Conservation (phyloP, 805 yeast genomes). For the Tetrapisispora nanseiensis region DNA sequence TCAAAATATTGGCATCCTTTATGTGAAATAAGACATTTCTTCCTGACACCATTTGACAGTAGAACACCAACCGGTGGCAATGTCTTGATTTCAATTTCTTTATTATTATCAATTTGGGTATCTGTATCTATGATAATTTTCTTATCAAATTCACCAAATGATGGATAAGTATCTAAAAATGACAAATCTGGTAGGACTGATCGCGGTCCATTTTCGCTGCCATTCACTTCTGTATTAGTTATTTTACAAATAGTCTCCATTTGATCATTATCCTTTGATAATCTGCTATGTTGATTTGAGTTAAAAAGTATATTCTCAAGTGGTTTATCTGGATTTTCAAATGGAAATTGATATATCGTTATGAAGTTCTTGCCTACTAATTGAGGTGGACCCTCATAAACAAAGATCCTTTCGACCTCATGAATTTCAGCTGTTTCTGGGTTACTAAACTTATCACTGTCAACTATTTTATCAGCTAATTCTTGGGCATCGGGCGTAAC, state of each 20-base stretch:
- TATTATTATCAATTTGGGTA: slow-evolving; percentile 37
- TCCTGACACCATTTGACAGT: slow-evolving; percentile 56
- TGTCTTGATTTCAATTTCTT: slow-evolving; percentile 46
- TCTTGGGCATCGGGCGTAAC: slow-evolving; percentile 13
- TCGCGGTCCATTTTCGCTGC: too few species aligned
- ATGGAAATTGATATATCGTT: slow-evolving; percentile 36
- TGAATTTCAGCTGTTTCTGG: neutral
- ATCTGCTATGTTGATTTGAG: slow-evolving; percentile 39
- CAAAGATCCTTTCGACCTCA: neutral
- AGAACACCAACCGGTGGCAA: slow-evolving; percentile 69
- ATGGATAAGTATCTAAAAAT: slow-evolving; percentile 34
- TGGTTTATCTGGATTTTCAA: neutral
- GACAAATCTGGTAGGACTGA: slow-evolving; percentile 35
- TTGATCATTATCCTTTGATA: slow-evolving; percentile 30
- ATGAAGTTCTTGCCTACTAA: slow-evolving; percentile 47
- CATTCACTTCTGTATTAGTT: slow-evolving; percentile 29
- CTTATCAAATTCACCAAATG: slow-evolving; percentile 49
- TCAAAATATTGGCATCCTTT: slow-evolving; percentile 72
- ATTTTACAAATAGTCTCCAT: slow-evolving; percentile 40
- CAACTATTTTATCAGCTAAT: slow-evolving; percentile 13
- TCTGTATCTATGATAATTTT: slow-evolving; percentile 35
- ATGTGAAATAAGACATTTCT: slow-evolving; percentile 60
- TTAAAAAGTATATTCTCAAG: slow-evolving; percentile 44
- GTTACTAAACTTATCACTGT: slow-evolving; percentile 4
- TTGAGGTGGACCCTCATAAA: slow-evolving; percentile 63